phyloP scores from a whole-genome alignment of 257 asterid species.

The Asclepias syriaca region DNA sequence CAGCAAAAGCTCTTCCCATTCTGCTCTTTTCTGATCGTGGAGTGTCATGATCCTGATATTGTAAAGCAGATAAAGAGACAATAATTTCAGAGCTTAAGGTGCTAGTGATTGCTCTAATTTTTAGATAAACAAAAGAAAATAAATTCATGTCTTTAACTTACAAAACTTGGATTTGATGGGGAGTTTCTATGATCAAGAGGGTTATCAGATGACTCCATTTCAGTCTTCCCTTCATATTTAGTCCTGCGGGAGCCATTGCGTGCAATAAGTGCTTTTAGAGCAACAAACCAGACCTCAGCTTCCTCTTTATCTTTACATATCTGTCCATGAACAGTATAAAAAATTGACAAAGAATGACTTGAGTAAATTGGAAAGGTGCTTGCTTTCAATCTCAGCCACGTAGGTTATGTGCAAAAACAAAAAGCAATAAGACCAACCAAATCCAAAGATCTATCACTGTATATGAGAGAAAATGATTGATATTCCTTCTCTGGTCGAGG shows the following conservation, averaged over 20 bases:
- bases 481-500: constrained; percentile 98
- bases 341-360: neutral
- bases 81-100: neutral
- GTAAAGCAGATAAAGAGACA: constrained; percentile 2
- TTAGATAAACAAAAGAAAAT: constrained; percentile 11
- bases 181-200: constrained; percentile 41
- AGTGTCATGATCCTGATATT: constrained; percentile 49
- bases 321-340: constrained; percentile 27
- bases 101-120: constrained; percentile 2
- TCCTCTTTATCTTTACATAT: constrained; percentile 96
- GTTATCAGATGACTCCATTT: constrained; percentile 36
- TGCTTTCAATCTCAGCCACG: neutral
- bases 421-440: constrained; percentile 54
- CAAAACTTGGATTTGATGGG: constrained; percentile 36
- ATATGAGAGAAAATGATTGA: constrained; percentile 86
- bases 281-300: constrained; percentile 90
- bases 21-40: constrained; percentile 50
- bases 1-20: constrained; percentile 73
- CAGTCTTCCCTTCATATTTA: constrained; percentile 47
- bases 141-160: constrained; percentile 31
- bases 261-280: constrained; percentile 68
- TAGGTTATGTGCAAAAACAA: neutral
- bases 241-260: constrained; percentile 43
- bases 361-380: neutral
- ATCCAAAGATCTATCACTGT: constrained; percentile 75